Conservation (phyloP, 2,329 filamentous ascomycete species). For the Fusarium sp. region DNA sequence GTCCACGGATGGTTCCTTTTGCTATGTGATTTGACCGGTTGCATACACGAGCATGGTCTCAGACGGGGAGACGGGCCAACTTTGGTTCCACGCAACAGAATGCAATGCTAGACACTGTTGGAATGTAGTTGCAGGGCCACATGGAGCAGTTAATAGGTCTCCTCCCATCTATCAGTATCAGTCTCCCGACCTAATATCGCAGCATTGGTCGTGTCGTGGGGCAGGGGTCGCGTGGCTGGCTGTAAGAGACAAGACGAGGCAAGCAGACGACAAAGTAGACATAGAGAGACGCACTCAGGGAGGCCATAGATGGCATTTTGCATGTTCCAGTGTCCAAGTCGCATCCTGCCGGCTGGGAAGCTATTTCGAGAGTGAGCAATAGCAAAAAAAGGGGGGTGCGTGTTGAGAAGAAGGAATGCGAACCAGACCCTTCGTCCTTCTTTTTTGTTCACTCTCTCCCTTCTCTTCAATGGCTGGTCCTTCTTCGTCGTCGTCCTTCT, state of each 20-base stretch:
- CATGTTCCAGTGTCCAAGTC: slow-evolving; percentile 16
- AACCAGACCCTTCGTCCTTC: slow-evolving; percentile 12
- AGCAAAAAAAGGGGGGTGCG: slow-evolving; percentile 1
- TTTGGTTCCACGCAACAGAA: background rate
- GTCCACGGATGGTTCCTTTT: background rate
- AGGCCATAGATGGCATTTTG: slow-evolving; percentile 3
- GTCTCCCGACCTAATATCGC: background rate
- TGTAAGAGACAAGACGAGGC: slow-evolving; percentile 30
- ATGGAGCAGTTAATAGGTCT: slow-evolving; percentile 9
- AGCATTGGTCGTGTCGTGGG: slow-evolving; percentile 20
- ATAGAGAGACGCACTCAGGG: slow-evolving; percentile 4
- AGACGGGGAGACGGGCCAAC: background rate
- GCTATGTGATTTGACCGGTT: background rate
- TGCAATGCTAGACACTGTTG: slow-evolving; percentile 24
- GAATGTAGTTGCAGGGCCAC: slow-evolving; percentile 25
- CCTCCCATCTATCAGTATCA: background rate
- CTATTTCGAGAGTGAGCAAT: slow-evolving; percentile 7
- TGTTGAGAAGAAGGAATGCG: slow-evolving; percentile 14
- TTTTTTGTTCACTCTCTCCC: slow-evolving; percentile 11
- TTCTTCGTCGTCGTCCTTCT: slow-evolving; percentile 9
- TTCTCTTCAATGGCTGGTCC: slow-evolving; percentile 4
- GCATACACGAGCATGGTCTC: background rate
- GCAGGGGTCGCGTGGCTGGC: slow-evolving; percentile 32
- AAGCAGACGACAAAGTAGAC: slow-evolving; percentile 5
- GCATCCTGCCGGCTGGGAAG: slow-evolving; percentile 13